Conservation (phyloP, 257 asterid genomes). For the Fraxinus excelsior region DNA sequence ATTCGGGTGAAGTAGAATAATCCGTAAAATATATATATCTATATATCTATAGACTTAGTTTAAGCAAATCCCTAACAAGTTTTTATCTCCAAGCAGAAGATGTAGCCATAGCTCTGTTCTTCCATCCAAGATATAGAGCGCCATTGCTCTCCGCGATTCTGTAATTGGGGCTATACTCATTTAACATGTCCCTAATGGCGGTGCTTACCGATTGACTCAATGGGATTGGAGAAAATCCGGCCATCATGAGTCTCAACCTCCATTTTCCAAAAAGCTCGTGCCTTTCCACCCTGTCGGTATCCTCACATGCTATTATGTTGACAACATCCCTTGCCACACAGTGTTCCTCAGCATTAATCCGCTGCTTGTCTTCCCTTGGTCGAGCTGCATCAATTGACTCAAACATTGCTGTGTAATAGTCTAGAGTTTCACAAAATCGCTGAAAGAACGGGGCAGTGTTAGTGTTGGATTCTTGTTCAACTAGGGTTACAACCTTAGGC, state of each 20-base stretch:
- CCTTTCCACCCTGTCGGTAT: constrained; percentile 76
- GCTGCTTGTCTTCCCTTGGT: constrained; percentile 63
- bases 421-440: constrained; percentile 70
- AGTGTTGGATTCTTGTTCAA: constrained; percentile 89
- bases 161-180: constrained; percentile 61
- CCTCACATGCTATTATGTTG: constrained; percentile 87
- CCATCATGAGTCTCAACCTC: constrained; percentile 72
- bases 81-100: constrained; percentile 54
- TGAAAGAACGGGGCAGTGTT: constrained; percentile 71
- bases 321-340: constrained; percentile 84
- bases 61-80: neutral
- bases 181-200: constrained; percentile 55
- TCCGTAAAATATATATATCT: too few species aligned
- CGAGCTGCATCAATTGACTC: constrained; percentile 80
- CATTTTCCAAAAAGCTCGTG: constrained; percentile 87
- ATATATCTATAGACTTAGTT: neutral
- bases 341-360: constrained; percentile 80
- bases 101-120: constrained; percentile 66
- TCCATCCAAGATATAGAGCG: constrained; percentile 83
- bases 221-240: constrained; percentile 62
- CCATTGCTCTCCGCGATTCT: constrained; percentile 57
- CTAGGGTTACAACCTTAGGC: constrained; percentile 76
- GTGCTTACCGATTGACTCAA: constrained; percentile 64
- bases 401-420: constrained; percentile 85
- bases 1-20: too few species aligned